Conservation (phyloP, 371 early-diverging fungal genomes). For the Blastocladiella emersonii region DNA sequence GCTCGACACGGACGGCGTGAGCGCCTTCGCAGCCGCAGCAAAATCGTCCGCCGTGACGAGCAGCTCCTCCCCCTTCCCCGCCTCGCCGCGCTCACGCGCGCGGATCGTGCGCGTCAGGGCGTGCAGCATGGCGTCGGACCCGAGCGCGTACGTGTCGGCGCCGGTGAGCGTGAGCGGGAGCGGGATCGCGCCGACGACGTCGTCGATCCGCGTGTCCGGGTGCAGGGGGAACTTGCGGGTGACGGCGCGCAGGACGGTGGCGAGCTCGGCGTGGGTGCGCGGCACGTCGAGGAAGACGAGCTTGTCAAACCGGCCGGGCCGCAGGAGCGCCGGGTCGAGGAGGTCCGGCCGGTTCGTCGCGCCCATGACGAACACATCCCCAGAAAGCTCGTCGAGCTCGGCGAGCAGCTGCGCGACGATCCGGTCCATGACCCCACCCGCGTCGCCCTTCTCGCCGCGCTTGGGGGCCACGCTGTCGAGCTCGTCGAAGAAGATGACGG, state of each 20-base stretch:
- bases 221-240: conserved; percentile 80
- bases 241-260: conserved; percentile 75
- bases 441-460: conserved; percentile 86
- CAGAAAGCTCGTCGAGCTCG: conserved; percentile 86
- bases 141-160: conserved; percentile 95
- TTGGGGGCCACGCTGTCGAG: conserved; percentile 87
- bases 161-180: conserved; percentile 90
- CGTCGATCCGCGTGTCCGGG: conserved; percentile 57
- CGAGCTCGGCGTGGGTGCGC: conserved; percentile 67
- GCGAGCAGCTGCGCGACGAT: conserved; percentile 91
- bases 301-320: conserved; percentile 95
- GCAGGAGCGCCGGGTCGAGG: conserved; percentile 90
- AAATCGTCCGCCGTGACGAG: conserved; percentile 73
- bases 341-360: conserved; percentile 99
- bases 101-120: conserved; percentile 42
- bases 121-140: conserved; percentile 91
- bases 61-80: conserved; percentile 47
- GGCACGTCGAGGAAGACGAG: conserved; percentile 86
- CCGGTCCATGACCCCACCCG: conserved; percentile 97
- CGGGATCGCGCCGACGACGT: conserved; percentile 54
- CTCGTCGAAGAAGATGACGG: conserved; percentile 98
- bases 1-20: conserved; percentile 77
- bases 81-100: conserved; percentile 31
- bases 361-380: conserved; percentile 98
- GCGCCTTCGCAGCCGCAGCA: conserved; percentile 57